Evolutionary conservation across 139 green algal species (phyloP).

Genomic region (Chlorella sorokiniana): DNA sequence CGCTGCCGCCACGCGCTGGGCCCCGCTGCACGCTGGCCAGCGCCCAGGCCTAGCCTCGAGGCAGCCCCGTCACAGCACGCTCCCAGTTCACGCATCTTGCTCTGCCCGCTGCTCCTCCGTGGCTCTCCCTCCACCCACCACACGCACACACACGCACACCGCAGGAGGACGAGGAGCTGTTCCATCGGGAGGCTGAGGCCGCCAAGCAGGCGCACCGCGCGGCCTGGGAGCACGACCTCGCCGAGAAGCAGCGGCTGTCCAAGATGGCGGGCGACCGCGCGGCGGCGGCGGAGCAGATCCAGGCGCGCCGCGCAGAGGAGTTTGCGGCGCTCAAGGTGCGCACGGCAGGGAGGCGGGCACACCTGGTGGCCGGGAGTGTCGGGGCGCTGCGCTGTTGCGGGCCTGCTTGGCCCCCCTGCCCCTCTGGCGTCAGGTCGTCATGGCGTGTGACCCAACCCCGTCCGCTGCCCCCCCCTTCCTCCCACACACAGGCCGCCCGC

Average conservation of each 20-base stretch:
- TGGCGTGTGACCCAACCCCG: not conserved
- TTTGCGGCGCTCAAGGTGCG: constrained; percentile 77
- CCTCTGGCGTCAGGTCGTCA: not conserved
- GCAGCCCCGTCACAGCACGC: no score
- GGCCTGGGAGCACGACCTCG: constrained; percentile 84
- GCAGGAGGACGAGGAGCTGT: constrained; percentile 68
- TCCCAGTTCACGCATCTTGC: not conserved
- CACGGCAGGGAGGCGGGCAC: not conserved
- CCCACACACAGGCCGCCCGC: not conserved
- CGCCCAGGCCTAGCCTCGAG: no score
- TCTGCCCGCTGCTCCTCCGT: not conserved
- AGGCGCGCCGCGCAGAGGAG: constrained; percentile 83
- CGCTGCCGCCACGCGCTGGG: no score
- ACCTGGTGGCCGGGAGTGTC: not conserved
- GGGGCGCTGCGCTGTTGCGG: not conserved
- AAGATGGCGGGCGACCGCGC: constrained; percentile 59
- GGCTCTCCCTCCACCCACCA: not conserved
- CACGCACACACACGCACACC: not conserved
- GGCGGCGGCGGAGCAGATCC: constrained; percentile 35
- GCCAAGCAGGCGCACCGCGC: constrained; percentile 59
- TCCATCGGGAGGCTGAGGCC: constrained; percentile 51
- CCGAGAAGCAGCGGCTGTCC: constrained; percentile 77
- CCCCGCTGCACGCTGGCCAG: no score
- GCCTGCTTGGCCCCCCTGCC: no score
- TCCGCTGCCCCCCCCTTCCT: not conserved